Evolutionary conservation across 345 rosid species (phyloP), one percentile per base, ranked within the genome.

Genomic region (Dipteronia dyeriana): DNA sequence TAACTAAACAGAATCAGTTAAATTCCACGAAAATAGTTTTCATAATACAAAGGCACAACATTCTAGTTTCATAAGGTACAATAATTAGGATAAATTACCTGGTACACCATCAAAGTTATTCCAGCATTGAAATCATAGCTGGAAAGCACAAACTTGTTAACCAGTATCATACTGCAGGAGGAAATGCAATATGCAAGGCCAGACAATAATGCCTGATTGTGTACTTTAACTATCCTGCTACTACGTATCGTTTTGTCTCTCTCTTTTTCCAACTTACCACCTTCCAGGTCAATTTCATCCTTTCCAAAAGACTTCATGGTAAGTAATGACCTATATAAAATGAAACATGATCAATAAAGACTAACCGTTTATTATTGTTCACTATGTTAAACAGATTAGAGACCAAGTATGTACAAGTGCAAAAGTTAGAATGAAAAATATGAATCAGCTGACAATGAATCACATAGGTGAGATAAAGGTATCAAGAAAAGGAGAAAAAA

Each of bases 141-240:
- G 75, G 98, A 96, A 78, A 96, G 98, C 74, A 96, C 98, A 84
- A 85, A 88, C 79, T 96, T 96, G 90, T 94, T 96, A 53, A 91
- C 95, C 66, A 96, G 87, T 77, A 96, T 96, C 99, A 96, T 96
- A 73, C 98, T 89, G 86, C 99, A 96, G 79, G 99, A 96, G 45
- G 98, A 94, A 74, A 92, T 72, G 87, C 99, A 94, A 76, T 96
- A 96, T 47, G 99, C 97, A 77, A 91, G 85, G 82, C 98, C 97
- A 2, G 98, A 86, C 70, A 92, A 77, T 80, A 96, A 87, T 75
- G 98, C 97, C 83, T 90, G 90, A 70, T 96, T 94, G 80, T 81
- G 88, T 78, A 92, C 65, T 87, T 79, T 88, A 72, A 74, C 54
- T 74, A 81, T 64, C 73, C 71, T 88, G 82, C 68, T 84, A 73